A percentile compares a stretch with the other conserved stretches of the same genome.
Evolutionary conservation across 2,329 filamentous ascomycete species (phyloP).

Genomic region (Ophiosphaerella narmari): DNA sequence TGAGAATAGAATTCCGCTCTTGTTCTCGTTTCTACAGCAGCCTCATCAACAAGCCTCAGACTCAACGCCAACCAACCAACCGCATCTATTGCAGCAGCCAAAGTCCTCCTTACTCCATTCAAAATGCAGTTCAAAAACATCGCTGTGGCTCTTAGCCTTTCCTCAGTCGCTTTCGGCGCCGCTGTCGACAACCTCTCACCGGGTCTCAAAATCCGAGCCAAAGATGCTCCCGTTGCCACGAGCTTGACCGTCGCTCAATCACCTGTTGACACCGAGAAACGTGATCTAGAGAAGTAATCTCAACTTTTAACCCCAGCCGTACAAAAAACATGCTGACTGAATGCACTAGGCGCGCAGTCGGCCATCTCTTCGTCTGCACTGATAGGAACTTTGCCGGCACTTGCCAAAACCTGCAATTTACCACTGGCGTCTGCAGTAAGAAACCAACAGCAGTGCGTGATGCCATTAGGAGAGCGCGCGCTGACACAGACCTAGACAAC

Average conservation of each 20-base stretch:
- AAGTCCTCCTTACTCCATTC: not conserved
- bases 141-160: slow-evolving; percentile 6
- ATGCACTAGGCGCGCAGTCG: slow-evolving; percentile 1
- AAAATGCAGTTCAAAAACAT: slow-evolving; percentile 6
- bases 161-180: slow-evolving; percentile 1
- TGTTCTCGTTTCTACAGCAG: too few relatives aligned
- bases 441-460: not conserved
- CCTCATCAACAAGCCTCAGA: too few relatives aligned
- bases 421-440: slow-evolving; percentile 5
- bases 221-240: slow-evolving; percentile 1
- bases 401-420: slow-evolving; percentile 9
- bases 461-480: not conserved
- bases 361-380: slow-evolving; percentile 7
- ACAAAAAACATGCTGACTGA: not conserved
- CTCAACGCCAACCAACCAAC: too few relatives aligned
- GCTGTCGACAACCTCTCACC: not conserved
- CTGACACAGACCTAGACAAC: slow-evolving; percentile 1
- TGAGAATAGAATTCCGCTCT: too few relatives aligned
- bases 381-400: not conserved
- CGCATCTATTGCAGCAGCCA: too few relatives aligned
- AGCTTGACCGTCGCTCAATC: slow-evolving; percentile 1
- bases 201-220: not conserved
- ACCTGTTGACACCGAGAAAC: not conserved
- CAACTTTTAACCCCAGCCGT: not conserved
- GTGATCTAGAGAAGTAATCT: slow-evolving; percentile 3